Percentiles rank a stretch among this genome's conserved stretches.
These are phyloP conservation scores for Penicillium sp. DNA, from an alignment of 2,329 filamentous ascomycete genomes.

Conservation along the genomic window DNA sequence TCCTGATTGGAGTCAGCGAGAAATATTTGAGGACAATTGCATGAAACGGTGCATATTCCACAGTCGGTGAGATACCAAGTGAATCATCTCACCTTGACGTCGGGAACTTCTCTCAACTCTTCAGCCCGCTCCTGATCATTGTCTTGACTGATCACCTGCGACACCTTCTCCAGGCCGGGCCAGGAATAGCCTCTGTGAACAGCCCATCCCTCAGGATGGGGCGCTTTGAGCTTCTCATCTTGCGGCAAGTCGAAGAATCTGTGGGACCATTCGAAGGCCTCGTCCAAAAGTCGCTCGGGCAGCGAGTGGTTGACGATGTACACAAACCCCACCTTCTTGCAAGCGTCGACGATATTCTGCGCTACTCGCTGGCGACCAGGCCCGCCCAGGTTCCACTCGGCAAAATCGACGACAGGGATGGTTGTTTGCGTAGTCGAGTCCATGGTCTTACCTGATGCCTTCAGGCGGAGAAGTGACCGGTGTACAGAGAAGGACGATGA, in stretches of 20 bases:
- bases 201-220: conserved; percentile 49
- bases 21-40: not conserved
- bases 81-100: conserved; percentile 48
- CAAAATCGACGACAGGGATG: conserved; percentile 44
- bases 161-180: conserved; percentile 55
- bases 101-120: conserved; percentile 47
- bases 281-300: conserved; percentile 35
- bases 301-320: conserved; percentile 52
- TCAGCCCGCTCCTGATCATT: conserved; percentile 43
- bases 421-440: conserved; percentile 2
- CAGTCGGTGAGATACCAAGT: not conserved
- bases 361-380: conserved; percentile 34
- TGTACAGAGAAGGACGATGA: not conserved
- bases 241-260: conserved; percentile 46
- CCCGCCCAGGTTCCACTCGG: conserved; percentile 32
- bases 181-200: conserved; percentile 58
- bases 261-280: conserved; percentile 47
- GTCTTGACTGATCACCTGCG: conserved; percentile 44
- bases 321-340: conserved; percentile 48
- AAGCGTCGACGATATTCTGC: conserved; percentile 43
- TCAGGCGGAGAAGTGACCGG: not conserved
- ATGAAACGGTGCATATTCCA: not conserved
- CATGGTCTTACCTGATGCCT: not conserved
- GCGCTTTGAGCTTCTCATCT: conserved; percentile 50
- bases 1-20: conserved; percentile 37